Conservation (phyloP, 140 eudicot species). For the Bidens hawaiensis region DNA sequence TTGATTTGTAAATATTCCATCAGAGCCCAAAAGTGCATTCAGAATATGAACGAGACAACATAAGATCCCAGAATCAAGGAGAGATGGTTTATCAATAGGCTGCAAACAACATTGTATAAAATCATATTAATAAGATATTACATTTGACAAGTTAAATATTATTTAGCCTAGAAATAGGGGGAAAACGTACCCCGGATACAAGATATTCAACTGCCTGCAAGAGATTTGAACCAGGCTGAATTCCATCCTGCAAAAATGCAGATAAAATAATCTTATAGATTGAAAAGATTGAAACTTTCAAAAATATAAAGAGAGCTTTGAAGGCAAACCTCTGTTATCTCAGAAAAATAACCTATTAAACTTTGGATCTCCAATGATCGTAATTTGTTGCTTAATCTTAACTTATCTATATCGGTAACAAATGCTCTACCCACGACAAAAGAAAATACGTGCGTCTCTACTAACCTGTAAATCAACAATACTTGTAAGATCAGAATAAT, state of each 20-base stretch:
- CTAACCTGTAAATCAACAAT: constrained; percentile 68
- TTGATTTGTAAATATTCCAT: constrained; percentile 37
- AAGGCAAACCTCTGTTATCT: constrained; percentile 59
- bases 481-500: constrained; percentile 1
- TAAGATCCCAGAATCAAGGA: constrained; percentile 93
- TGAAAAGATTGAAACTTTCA: constrained; percentile 2
- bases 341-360: constrained; percentile 66
- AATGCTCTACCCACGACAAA: too few species aligned
- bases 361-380: constrained; percentile 67
- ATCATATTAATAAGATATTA: background rate
- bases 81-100: constrained; percentile 94
- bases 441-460: constrained; percentile 95
- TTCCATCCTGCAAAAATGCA: constrained; percentile 68
- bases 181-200: constrained; percentile 67
- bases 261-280: background rate
- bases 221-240: constrained; percentile 79
- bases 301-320: background rate
- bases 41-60: constrained; percentile 86
- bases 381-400: constrained; percentile 76
- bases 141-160: background rate
- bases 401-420: constrained; percentile 88
- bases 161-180: constrained; percentile 5
- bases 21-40: constrained; percentile 69
- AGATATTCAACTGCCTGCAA: too few species aligned
- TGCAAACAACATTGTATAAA: constrained; percentile 31